Percentiles rank a stretch among this genome's conserved stretches.
Conservation (phyloP, 768 basidiomycete species). For the Tremella mesenterica region DNA sequence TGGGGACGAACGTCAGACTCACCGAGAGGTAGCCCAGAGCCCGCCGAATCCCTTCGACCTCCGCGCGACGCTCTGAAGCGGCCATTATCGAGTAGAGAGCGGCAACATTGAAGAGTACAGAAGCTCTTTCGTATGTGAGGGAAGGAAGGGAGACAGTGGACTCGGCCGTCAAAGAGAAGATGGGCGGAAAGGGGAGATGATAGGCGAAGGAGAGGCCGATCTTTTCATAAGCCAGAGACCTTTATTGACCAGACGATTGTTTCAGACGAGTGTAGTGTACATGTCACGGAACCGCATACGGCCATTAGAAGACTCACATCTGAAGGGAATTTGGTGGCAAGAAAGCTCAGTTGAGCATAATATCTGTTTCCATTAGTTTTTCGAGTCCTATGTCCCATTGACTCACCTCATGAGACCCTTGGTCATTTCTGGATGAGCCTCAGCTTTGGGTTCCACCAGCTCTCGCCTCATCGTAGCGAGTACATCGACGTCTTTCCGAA, state of each 20-base stretch:
- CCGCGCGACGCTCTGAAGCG: conserved; percentile 44
- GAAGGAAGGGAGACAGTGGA: conserved; percentile 59
- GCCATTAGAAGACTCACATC: conserved; percentile 50
- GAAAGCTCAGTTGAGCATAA: conserved; percentile 77
- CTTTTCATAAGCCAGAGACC: too few relatives aligned
- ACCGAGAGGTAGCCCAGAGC: conserved; percentile 50
- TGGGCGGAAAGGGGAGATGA: conserved; percentile 59
- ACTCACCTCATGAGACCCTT: conserved; percentile 54
- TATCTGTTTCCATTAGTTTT: conserved; percentile 53
- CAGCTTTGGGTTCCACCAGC: conserved; percentile 53
- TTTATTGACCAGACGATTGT: too few relatives aligned
- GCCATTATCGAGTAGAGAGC: conserved; percentile 78
- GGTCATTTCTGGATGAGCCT: conserved; percentile 43
- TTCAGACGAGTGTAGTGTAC: too few relatives aligned
- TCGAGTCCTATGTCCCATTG: not conserved
- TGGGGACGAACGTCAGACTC: not conserved
- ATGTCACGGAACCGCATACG: not conserved
- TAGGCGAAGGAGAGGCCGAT: conserved; percentile 51
- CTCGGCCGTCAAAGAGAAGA: conserved; percentile 44
- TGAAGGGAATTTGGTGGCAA: conserved; percentile 72
- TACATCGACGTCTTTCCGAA: conserved; percentile 62
- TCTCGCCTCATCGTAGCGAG: conserved; percentile 64
- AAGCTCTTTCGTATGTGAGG: conserved; percentile 71
- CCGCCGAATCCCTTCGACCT: conserved; percentile 71
- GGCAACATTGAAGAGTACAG: conserved; percentile 75